These are phyloP conservation scores for Ploettnerulaceae sp. DNA, from an alignment of 2,329 filamentous ascomycete species.

Conservation along the genomic window DNA sequence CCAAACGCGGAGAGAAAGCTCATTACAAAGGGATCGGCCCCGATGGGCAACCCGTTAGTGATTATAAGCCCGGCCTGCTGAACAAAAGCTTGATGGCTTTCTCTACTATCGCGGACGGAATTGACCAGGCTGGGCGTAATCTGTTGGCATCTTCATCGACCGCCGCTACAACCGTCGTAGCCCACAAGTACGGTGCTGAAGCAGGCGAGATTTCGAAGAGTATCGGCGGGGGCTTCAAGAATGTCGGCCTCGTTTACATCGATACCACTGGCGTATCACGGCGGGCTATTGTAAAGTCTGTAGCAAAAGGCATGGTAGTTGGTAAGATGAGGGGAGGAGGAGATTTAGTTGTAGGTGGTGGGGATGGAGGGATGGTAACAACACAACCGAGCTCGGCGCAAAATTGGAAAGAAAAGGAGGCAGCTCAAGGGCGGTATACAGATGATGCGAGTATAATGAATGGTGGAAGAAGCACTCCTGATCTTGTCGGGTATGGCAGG, in stretches of 20 bases:
- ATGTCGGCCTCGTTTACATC: slow-evolving; percentile 95
- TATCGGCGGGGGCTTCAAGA: slow-evolving; percentile 84
- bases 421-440: slow-evolving; percentile 19
- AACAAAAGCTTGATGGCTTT: slow-evolving; percentile 98
- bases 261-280: slow-evolving; percentile 91
- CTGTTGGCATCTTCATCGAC: slow-evolving; percentile 68
- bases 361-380: slow-evolving; percentile 28
- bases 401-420: slow-evolving; percentile 28
- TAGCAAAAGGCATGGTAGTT: slow-evolving; percentile 94
- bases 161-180: slow-evolving; percentile 80
- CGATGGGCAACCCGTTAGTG: slow-evolving; percentile 54
- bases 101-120: slow-evolving; percentile 86
- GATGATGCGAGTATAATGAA: slow-evolving; percentile 25
- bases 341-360: slow-evolving; percentile 68
- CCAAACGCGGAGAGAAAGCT: slow-evolving; percentile 55
- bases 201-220: slow-evolving; percentile 72
- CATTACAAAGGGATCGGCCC: slow-evolving; percentile 58
- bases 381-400: not conserved
- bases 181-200: slow-evolving; percentile 84
- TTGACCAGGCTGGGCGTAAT: slow-evolving; percentile 79
- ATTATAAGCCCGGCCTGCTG: slow-evolving; percentile 84
- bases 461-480: slow-evolving; percentile 27
- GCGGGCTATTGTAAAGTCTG: slow-evolving; percentile 84
- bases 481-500: slow-evolving; percentile 26
- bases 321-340: slow-evolving; percentile 71